Evolutionary conservation across 73 alveolate species (phyloP).

Genomic region (Breviolum minutum): DNA sequence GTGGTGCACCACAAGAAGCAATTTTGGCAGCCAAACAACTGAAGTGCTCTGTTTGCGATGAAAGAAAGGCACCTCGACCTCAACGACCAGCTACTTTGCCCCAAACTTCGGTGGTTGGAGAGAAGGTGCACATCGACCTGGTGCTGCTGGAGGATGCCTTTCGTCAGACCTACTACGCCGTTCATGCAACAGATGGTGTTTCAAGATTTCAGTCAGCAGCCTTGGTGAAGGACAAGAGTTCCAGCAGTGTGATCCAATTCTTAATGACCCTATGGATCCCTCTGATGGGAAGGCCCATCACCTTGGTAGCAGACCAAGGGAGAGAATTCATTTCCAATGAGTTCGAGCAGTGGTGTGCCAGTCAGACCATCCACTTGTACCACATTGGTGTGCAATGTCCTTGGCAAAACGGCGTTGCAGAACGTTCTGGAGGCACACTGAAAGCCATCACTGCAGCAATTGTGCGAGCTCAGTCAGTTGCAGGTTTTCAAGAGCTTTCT

Average conservation of each 20-base stretch:
- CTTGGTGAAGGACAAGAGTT: background rate
- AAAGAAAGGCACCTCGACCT: background rate
- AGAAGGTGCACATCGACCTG: constrained; percentile 4
- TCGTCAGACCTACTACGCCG: background rate
- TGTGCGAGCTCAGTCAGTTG: background rate
- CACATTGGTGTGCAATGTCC: background rate
- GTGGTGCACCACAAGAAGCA: constrained; percentile 20
- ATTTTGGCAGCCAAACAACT: background rate
- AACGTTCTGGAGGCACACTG: background rate
- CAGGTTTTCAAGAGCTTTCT: background rate
- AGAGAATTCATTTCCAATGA: background rate
- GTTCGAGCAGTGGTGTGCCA: background rate
- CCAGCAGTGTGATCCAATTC: background rate
- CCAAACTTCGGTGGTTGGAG: background rate
- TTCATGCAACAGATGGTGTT: background rate
- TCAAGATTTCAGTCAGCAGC: background rate
- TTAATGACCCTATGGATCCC: background rate
- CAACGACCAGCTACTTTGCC: constrained; percentile 3
- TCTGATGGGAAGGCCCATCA: background rate
- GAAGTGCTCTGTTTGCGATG: background rate
- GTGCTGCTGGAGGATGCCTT: background rate
- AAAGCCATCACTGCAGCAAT: background rate
- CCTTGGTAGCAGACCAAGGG: background rate
- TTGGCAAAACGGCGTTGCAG: background rate
- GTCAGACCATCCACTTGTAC: background rate